Evolutionary conservation across 1,139 yeast genomes (phyloP).

Genomic region (Kodamaea sp.): DNA sequence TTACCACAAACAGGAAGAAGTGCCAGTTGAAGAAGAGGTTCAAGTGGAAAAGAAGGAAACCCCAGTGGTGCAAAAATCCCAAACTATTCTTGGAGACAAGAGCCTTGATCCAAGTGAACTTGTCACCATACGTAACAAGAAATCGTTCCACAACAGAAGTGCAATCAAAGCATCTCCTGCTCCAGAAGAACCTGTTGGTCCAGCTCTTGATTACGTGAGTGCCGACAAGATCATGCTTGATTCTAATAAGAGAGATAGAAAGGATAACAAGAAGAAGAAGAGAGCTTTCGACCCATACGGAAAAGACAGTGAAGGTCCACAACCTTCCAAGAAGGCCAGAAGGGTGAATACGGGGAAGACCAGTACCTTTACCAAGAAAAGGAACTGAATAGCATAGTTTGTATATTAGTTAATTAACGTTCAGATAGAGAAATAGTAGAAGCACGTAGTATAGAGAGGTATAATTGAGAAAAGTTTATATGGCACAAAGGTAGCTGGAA

Average conservation of each 20-base stretch:
- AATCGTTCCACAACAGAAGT: slow-evolving; percentile 13
- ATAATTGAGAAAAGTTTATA: too few species aligned
- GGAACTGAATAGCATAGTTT: too few species aligned
- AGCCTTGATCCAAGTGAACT: slow-evolving; percentile 49
- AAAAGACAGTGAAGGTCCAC: slow-evolving; percentile 49
- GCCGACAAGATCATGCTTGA: slow-evolving; percentile 49
- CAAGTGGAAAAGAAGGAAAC: slow-evolving; percentile 10
- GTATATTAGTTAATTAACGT: too few species aligned
- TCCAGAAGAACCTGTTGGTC: slow-evolving; percentile 6
- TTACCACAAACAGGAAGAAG: slow-evolving; percentile 7
- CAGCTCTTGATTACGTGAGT: slow-evolving; percentile 46
- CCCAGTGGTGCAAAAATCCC: slow-evolving; percentile 6
- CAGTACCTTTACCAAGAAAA: slow-evolving; percentile 44
- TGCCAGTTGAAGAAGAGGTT: slow-evolving; percentile 9
- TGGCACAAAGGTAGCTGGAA: too few species aligned
- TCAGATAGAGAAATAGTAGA: too few species aligned
- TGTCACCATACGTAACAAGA: slow-evolving; percentile 50
- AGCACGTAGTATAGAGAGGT: too few species aligned
- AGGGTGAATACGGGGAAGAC: slow-evolving; percentile 47
- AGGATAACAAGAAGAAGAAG: slow-evolving; percentile 33
- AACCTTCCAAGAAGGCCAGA: slow-evolving; percentile 47
- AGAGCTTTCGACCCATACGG: slow-evolving; percentile 64
- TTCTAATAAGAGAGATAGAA: slow-evolving; percentile 20
- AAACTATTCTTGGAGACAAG: not conserved
- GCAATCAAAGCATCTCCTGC: slow-evolving; percentile 10